Conservation (phyloP, 2,329 filamentous ascomycete genomes). For the Aspergillus nomiae region DNA sequence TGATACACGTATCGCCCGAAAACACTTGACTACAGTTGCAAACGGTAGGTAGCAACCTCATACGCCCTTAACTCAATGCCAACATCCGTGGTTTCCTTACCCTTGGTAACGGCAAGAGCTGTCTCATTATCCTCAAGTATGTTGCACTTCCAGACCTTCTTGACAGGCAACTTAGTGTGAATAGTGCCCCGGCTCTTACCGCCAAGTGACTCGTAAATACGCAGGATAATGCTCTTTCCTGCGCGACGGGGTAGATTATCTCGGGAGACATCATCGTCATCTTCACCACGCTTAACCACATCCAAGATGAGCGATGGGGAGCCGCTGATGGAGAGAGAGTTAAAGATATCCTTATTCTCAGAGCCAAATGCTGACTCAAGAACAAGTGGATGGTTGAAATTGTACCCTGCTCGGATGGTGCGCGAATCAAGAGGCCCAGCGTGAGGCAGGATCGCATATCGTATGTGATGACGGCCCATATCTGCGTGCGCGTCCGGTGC, state of each 20-base stretch:
- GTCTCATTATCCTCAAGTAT: slow-evolving; percentile 84
- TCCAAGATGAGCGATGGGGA: slow-evolving; percentile 75
- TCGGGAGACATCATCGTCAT: slow-evolving; percentile 68
- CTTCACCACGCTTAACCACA: slow-evolving; percentile 89
- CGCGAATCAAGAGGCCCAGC: slow-evolving; percentile 67
- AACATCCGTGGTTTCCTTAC: slow-evolving; percentile 48
- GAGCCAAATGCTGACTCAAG: slow-evolving; percentile 48
- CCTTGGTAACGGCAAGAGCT: slow-evolving; percentile 56
- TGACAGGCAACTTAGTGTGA: slow-evolving; percentile 68
- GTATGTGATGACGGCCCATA: slow-evolving; percentile 85
- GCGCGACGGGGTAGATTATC: slow-evolving; percentile 65
- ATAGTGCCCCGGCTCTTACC: slow-evolving; percentile 75
- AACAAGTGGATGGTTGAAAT: slow-evolving; percentile 83
- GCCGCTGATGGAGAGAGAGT: slow-evolving; percentile 69
- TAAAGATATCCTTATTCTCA: slow-evolving; percentile 32
- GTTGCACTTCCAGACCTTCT: slow-evolving; percentile 80
- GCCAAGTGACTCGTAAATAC: slow-evolving; percentile 86
- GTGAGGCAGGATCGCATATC: slow-evolving; percentile 90
- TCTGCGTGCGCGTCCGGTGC: slow-evolving; percentile 92
- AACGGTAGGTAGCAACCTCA: slow-evolving; percentile 79
- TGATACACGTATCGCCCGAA: not conserved
- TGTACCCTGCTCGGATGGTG: slow-evolving; percentile 80
- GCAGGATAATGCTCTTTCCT: slow-evolving; percentile 77
- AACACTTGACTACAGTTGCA: slow-evolving; percentile 52
- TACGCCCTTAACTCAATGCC: slow-evolving; percentile 72